Percentiles rank a stretch among this genome's conserved stretches.
These are phyloP conservation scores for Fusarium proliferatum DNA, from an alignment of 2,329 filamentous ascomycete species.

Conservation along the genomic window DNA sequence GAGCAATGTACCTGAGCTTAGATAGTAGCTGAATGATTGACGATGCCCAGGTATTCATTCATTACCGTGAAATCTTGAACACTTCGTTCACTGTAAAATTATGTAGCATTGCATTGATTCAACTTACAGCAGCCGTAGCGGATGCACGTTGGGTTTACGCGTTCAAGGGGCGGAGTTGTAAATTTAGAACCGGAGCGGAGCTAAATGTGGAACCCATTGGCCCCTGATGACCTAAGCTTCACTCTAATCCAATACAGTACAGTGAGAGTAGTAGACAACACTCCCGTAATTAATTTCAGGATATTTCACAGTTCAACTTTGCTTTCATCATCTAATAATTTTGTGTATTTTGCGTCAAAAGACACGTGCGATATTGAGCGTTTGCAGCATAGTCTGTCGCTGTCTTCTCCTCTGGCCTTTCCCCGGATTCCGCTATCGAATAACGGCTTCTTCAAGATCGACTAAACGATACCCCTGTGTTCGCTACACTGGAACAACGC, in stretches of 20 bases:
- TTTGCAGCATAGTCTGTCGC: not conserved
- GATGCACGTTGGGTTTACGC: conserved; percentile 20
- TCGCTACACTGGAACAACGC: conserved; percentile 26
- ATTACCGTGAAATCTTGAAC: not conserved
- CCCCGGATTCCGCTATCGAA: conserved; percentile 1
- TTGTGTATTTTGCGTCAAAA: not conserved
- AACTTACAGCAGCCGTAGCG: not conserved
- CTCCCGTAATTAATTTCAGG: conserved; percentile 23
- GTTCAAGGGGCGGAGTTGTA: conserved; percentile 34
- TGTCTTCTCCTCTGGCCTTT: not conserved
- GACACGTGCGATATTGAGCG: not conserved
- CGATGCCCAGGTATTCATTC: not conserved
- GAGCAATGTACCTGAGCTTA: not conserved
- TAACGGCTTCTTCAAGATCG: conserved; percentile 21
- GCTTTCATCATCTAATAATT: conserved; percentile 10
- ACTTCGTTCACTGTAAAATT: not conserved
- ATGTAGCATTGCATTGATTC: not conserved
- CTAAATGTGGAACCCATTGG: conserved; percentile 29
- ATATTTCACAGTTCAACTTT: conserved; percentile 15
- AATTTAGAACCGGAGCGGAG: conserved; percentile 16
- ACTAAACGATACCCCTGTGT: conserved; percentile 18
- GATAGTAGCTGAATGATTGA: not conserved
- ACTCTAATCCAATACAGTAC: conserved; percentile 5
- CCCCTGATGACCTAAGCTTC: conserved; percentile 46
- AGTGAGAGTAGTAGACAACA: not conserved